Evolutionary conservation across 495 filamentous ascomycete species (phyloP), one percentile per base, ranked within the genome.

Genomic region (Sporormia fimetaria): DNA sequence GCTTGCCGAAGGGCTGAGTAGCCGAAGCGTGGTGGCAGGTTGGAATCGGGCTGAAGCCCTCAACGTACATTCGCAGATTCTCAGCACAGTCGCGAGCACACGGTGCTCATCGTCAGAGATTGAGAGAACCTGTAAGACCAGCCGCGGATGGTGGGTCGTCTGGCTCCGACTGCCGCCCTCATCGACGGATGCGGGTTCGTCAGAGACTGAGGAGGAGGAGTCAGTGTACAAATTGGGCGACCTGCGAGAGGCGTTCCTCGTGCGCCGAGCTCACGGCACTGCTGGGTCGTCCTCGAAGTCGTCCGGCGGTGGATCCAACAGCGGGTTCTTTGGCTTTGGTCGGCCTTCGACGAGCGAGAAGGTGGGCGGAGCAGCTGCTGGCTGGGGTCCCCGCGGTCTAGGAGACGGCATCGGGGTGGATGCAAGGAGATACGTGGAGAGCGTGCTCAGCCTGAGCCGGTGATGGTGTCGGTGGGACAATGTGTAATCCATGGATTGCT

Each of bases 131-230:
- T 83, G 78, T 61, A 93, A 94, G 68, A 96, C 87, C 4, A 81
- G 67, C 33, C 72, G 87, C 7, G 87, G 87, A 1, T 98, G 88
- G 87, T 98, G 92, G 90, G 69, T 96, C 20, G 82, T 95, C 35
- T 96, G 92, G 87, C 85, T 82, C 37, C 70, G 81, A 27, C 63
- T 88, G 6, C 64, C 77, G 67, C 51, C 65, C 52, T 27, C 63
- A 54, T 12, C 52, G 2, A 7, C 20, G 7, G 17, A 40, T 10
- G 33, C 16, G 17, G 11, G 25, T 17, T 36, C 15, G 10, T n/a
- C 47, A 8, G 34, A 47, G 6, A 33, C 37, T 6, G 30, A 27
- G 14, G 28, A 42, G 23, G 24, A 47, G 10, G 40, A 49, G 17
- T 44, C 21, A 27, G 27, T 7, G 7, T 7, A 30, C 21, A 24